Conservation (phyloP, 371 early-diverging fungal genomes). For the Mucor circinelloides region DNA sequence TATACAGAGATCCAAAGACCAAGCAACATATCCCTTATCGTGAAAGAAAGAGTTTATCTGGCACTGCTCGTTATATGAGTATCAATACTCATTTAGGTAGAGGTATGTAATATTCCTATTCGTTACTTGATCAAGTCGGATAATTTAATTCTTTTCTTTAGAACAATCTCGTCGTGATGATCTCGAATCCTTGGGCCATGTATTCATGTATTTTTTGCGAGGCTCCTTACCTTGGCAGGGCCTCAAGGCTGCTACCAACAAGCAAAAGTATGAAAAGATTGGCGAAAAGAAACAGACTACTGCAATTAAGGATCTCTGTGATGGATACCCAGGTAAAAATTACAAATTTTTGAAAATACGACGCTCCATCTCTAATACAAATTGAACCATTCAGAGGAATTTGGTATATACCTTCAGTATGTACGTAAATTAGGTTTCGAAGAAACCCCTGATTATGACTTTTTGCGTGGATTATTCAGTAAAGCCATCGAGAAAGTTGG, state of each 20-base stretch:
- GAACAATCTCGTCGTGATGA: conserved; percentile 98
- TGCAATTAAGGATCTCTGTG: conserved; percentile 84
- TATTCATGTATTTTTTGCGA: conserved; percentile 96
- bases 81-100: conserved; percentile 96
- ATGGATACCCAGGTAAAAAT: conserved; percentile 69
- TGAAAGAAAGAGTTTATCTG: conserved; percentile 90
- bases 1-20: conserved; percentile 91
- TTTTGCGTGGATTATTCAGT: conserved; percentile 79
- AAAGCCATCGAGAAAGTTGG: conserved; percentile 70
- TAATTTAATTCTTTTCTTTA: conserved; percentile 18
- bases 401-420: conserved; percentile 77
- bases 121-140: background rate
- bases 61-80: conserved; percentile 98
- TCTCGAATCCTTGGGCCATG: conserved; percentile 96
- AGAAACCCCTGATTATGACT: conserved; percentile 93
- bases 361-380: background rate
- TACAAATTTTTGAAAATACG: background rate
- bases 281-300: conserved; percentile 95
- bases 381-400: conserved; percentile 61
- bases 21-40: conserved; percentile 93
- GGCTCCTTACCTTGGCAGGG: conserved; percentile 98
- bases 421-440: conserved; percentile 86
- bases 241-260: conserved; percentile 94
- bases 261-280: conserved; percentile 98
- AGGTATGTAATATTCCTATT: conserved; percentile 39